phyloP scores from a whole-genome alignment of 148 eudicot genomes.

The Rhododendron vialii region DNA sequence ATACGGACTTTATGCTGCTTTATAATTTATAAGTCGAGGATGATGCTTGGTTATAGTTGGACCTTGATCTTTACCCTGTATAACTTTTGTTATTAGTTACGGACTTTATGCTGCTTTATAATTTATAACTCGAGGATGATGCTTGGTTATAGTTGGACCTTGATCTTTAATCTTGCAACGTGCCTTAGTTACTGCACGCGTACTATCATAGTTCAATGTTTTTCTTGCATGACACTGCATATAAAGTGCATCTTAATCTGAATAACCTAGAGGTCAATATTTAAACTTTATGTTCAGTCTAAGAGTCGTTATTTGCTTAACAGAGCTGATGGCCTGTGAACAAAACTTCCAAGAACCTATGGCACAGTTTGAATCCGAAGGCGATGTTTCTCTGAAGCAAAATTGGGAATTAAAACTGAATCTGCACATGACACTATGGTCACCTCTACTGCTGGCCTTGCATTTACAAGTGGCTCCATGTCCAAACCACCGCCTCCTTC shows the following conservation, averaged over 20 bases:
- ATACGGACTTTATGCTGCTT: too few relatives aligned
- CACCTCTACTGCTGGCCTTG: conserved; percentile 92
- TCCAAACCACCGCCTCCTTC: conserved; percentile 37
- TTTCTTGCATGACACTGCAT: neutral
- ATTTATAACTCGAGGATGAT: too few relatives aligned
- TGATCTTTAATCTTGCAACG: neutral
- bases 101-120: too few relatives aligned
- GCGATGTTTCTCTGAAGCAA: conserved; percentile 23
- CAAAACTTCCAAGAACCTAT: conserved; percentile 33
- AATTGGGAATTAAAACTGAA: conserved; percentile 30
- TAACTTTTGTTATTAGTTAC: too few relatives aligned
- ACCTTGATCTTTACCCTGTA: too few relatives aligned
- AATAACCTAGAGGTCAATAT: neutral
- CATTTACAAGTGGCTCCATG: conserved; percentile 75
- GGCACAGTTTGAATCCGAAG: conserved; percentile 25
- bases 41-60: too few relatives aligned
- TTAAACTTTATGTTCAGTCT: neutral
- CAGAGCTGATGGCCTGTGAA: conserved; percentile 45
- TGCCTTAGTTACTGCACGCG: neutral
- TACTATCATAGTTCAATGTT: neutral
- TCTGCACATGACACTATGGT: conserved; percentile 76
- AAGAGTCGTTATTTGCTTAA: neutral
- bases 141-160: too few relatives aligned
- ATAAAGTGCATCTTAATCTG: neutral
- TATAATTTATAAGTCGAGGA: too few relatives aligned